Percentiles rank a stretch among this genome's conserved stretches.
phyloP scores from a whole-genome alignment of 331 rosid genomes.

The Ulmus americana region DNA sequence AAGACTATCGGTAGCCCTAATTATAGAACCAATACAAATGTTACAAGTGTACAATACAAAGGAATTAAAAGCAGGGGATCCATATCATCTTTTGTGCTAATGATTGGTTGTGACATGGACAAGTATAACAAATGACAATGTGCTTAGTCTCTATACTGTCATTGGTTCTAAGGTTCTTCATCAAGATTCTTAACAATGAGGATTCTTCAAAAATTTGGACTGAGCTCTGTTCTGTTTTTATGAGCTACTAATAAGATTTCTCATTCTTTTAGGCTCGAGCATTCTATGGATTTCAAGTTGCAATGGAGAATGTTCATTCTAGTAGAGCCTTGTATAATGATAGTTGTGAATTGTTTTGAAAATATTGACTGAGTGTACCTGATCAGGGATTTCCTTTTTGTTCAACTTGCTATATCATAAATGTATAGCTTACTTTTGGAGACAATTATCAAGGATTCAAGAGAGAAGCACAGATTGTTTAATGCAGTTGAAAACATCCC shows the following conservation, averaged over 20 bases:
- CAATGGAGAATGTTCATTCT: conserved; percentile 90
- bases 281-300: conserved; percentile 87
- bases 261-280: conserved; percentile 64
- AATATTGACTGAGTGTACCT: conserved; percentile 20
- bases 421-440: conserved; percentile 92
- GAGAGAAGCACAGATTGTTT: conserved; percentile 70
- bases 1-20: too few species aligned
- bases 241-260: conserved; percentile 25
- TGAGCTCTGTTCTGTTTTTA: conserved; percentile 1
- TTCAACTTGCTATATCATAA: conserved; percentile 41
- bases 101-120: too few species aligned
- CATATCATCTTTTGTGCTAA: too few species aligned
- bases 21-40: too few species aligned
- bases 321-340: conserved; percentile 39
- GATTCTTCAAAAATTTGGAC: too few species aligned
- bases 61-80: too few species aligned
- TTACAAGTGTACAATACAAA: too few species aligned
- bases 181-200: too few species aligned
- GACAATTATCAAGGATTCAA: conserved; percentile 76
- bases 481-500: conserved; percentile 78
- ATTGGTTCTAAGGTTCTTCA: too few species aligned
- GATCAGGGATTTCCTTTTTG: conserved; percentile 17
- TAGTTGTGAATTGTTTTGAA: conserved; percentile 4
- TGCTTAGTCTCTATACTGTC: too few species aligned
- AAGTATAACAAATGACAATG: too few species aligned